Evolutionary conservation across 495 filamentous ascomycete species (phyloP), one percentile per base, ranked within the genome.

Genomic region (Bathelium albidoporum): DNA sequence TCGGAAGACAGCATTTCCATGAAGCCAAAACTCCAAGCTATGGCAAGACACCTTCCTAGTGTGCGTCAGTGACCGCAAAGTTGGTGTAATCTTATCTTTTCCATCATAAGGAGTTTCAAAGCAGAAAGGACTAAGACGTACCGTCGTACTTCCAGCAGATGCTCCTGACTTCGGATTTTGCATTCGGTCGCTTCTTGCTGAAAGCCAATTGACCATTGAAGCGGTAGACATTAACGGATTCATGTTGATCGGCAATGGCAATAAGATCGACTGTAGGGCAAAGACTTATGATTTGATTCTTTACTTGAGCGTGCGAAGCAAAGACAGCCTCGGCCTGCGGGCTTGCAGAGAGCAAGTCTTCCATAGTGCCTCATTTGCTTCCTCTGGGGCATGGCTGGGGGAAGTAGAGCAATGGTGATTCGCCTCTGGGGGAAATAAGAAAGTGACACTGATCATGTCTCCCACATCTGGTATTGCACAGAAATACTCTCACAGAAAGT

Each of bases 81-180:
- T n/a, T n/a, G n/a, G n/a, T n/a, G n/a, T n/a, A n/a, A n/a, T n/a
- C n/a, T n/a, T n/a, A n/a, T n/a, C n/a, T n/a, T n/a, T n/a, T n/a
- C n/a, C n/a, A n/a, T n/a, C n/a, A n/a, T n/a, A n/a, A n/a, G n/a
- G n/a, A n/a, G n/a, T n/a, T n/a, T n/a, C 12, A 65, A 43, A 16
- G 24, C 26, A 29, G 24, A 55, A 55, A 26, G 5, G 34, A 39
- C 5, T 5, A 59, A 5, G 62, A 65, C 43, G 64, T 75, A 89
- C 90, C 91, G 73, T 94, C 88, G 58, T 80, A 82, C 73, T 93
- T 94, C 91, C 91, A 95, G 59, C 73, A 75, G 49, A 92, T 41
- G 71, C 76, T 78, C 72, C 70, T 80, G 69, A 79, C 80, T 70
- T 76, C 49, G 1, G 24, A 20, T 9, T 49, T 59, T 29, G 60